Base-by-base conservation (phyloP, 805 yeast species). In the Candida michaelii region DNA sequence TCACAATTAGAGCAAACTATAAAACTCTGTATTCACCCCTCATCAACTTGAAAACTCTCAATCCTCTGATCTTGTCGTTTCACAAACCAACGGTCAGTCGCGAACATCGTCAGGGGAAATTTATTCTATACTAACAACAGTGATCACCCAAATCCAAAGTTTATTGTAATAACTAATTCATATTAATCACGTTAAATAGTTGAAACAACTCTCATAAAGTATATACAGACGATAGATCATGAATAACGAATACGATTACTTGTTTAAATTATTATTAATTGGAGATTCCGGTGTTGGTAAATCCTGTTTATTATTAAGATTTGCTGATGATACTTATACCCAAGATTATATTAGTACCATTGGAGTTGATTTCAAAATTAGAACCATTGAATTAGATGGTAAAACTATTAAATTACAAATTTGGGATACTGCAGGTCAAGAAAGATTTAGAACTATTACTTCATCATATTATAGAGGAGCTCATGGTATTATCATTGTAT, bases 371-470 rank as follows among this genome's bases (percentile, higher is more conserved):
- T 93, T 93, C 76, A 80, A 80, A 63, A 85, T 85, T 63, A 82
- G 89, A 72, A 86, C 93, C 39, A 85, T 86, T 43, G 98, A 93
- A 63, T 76, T 93, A 47, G 97, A 93, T 56, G 98, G 98, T 52
- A 93, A 93, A 74, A 88, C 96, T 42, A 93, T 93, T 63, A 93
- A 93, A 71, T 79, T 93, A 61, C 99, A 93, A 73, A 91, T 93
- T 62, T 93, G 99, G 99, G 99, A 93, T 64, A 93, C 99, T 43
- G 99, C 98, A 10, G 99, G 99, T 36, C 99, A 93, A 73, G 99
- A 93, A 68, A 77, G 99, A 57, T 93, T 93, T 74, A 83, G 98
- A 71, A 93, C 99, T 39, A 91, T 91, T 70, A 93, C 98, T 10
- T 87, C 97, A 11, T 88, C 97, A 12, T 91, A 91, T 73, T 91